phyloP scores from a whole-genome alignment of 2,329 filamentous ascomycete species.

The Neofusicoccum ribis region DNA sequence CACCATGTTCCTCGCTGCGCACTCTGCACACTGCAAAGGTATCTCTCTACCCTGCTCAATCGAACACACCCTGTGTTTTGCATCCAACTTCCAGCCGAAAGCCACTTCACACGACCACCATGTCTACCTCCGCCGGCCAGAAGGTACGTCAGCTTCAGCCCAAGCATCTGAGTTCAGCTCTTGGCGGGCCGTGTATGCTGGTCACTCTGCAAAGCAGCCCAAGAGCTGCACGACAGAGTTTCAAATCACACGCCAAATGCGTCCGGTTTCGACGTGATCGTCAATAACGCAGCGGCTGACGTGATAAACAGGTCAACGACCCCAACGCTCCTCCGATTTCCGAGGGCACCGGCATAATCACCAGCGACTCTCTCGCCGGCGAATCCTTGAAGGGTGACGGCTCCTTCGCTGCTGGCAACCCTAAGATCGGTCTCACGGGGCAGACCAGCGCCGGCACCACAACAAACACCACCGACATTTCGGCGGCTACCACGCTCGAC shows the following conservation, averaged over 20 bases:
- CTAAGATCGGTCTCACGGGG: conserved; percentile 50
- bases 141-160: conserved; percentile 21
- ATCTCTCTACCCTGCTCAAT: no score
- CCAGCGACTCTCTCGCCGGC: conserved; percentile 71
- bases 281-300: not conserved
- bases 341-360: conserved; percentile 66
- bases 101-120: not conserved
- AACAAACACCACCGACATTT: conserved; percentile 58
- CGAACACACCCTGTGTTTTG: not conserved
- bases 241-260: not conserved
- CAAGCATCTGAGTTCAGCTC: not conserved
- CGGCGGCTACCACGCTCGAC: conserved; percentile 51
- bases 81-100: not conserved
- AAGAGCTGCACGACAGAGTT: not conserved
- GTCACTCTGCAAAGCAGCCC: not conserved
- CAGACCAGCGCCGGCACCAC: conserved; percentile 57
- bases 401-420: conserved; percentile 61
- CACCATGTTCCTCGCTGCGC: not conserved
- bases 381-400: conserved; percentile 66
- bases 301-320: conserved; percentile 48
- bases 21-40: not conserved
- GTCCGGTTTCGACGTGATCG: not conserved
- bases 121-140: conserved; percentile 22
- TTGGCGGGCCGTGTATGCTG: not conserved
- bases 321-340: conserved; percentile 48